phyloP scores from a whole-genome alignment of 768 basidiomycete species.

The Favolaschia claudopus region DNA sequence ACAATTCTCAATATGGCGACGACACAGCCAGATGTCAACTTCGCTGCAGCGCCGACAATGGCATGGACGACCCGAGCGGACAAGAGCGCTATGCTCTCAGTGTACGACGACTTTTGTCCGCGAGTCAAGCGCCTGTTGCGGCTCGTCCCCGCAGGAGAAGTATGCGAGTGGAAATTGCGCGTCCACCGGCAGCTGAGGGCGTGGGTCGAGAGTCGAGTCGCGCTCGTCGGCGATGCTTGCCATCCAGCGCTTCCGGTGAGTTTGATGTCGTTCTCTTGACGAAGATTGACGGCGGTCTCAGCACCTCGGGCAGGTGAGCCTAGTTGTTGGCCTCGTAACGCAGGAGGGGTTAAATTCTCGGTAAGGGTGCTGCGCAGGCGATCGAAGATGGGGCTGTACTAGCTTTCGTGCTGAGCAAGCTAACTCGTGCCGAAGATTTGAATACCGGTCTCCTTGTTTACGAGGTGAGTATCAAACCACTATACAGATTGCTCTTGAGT shows the following conservation, averaged over 20 bases:
- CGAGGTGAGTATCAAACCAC: constrained; percentile 9
- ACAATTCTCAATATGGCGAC: constrained; percentile 47
- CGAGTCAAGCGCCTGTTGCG: constrained; percentile 41
- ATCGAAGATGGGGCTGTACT: constrained; percentile 49
- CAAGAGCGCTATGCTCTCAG: constrained; percentile 42
- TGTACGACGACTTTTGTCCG: constrained; percentile 44
- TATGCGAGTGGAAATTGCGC: constrained; percentile 50
- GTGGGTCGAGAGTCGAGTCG: constrained; percentile 44
- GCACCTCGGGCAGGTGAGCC: constrained; percentile 16
- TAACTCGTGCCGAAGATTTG: constrained; percentile 8
- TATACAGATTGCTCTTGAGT: not conserved
- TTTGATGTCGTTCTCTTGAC: not conserved
- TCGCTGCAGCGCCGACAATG: constrained; percentile 39
- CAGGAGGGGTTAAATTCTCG: not conserved
- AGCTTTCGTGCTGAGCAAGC: constrained; percentile 35
- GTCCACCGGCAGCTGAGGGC: constrained; percentile 44
- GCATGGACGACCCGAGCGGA: constrained; percentile 43
- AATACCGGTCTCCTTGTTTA: constrained; percentile 27
- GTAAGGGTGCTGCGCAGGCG: constrained; percentile 48
- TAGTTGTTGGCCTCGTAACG: not conserved
- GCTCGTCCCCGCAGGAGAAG: constrained; percentile 42
- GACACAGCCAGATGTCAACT: constrained; percentile 44
- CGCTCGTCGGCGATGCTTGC: constrained; percentile 45
- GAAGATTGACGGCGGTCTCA: not conserved
- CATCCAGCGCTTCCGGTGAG: constrained; percentile 35